Percentiles rank a stretch among this genome's conserved stretches.
Evolutionary conservation across 805 yeast species (phyloP).

Genomic region (Saccharomycopsis microspora): DNA sequence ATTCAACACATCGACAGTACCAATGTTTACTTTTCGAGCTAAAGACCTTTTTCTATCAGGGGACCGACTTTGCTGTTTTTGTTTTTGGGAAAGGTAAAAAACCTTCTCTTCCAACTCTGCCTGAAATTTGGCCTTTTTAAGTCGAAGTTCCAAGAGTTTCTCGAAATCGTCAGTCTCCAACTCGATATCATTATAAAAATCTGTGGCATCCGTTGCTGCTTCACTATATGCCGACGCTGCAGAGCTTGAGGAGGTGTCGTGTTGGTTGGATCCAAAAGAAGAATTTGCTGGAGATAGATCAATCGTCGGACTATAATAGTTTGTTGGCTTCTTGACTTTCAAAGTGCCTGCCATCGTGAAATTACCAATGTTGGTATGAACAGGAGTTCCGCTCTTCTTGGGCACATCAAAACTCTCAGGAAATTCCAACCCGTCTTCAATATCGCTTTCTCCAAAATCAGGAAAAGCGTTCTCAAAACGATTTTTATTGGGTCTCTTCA

Average conservation of each 20-base stretch:
- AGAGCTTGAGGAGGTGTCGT: slow-evolving; percentile 1
- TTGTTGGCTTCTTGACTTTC: background rate
- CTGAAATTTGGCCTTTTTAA: slow-evolving; percentile 10
- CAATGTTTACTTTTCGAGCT: background rate
- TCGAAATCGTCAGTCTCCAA: slow-evolving; percentile 14
- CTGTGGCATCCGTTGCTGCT: slow-evolving; percentile 13
- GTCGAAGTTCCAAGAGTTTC: slow-evolving; percentile 9
- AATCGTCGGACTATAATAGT: slow-evolving; percentile 6
- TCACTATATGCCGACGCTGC: slow-evolving; percentile 15
- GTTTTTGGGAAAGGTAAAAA: slow-evolving; percentile 9
- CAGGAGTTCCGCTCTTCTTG: background rate
- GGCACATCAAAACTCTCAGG: slow-evolving; percentile 13
- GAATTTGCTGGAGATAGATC: slow-evolving; percentile 7
- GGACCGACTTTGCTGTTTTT: background rate
- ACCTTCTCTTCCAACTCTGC: slow-evolving; percentile 16
- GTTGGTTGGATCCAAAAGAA: slow-evolving; percentile 3
- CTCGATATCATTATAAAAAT: slow-evolving; percentile 14
- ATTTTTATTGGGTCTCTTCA: background rate
- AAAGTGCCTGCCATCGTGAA: background rate
- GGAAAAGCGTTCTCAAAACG: background rate
- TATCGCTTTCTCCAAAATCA: slow-evolving; percentile 6
- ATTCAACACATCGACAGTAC: slow-evolving; percentile 6
- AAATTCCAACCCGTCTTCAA: slow-evolving; percentile 15
- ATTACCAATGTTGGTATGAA: background rate
- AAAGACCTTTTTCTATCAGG: background rate